Evolutionary conservation across 2,329 filamentous ascomycete genomes (phyloP).

Genomic region (Calycina marina): DNA sequence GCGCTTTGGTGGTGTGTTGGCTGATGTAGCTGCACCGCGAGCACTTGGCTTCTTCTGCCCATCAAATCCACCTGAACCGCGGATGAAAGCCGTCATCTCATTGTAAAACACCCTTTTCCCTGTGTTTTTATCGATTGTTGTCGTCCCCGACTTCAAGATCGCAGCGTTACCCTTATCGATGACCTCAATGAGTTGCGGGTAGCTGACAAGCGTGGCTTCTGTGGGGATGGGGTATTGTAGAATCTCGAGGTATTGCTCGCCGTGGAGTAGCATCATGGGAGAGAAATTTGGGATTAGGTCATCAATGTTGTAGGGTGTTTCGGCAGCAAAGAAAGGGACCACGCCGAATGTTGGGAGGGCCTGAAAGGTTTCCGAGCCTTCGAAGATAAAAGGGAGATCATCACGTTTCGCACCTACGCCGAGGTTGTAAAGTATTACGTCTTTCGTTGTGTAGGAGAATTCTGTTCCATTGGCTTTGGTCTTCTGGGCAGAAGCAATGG

Average conservation of each 20-base stretch:
- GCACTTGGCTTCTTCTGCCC: slow-evolving; percentile 65
- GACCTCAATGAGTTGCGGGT: slow-evolving; percentile 76
- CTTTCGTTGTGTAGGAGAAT: slow-evolving; percentile 73
- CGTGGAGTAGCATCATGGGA: slow-evolving; percentile 97
- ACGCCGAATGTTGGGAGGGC: slow-evolving; percentile 91
- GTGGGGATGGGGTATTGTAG: slow-evolving; percentile 86
- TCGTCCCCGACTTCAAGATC: slow-evolving; percentile 64
- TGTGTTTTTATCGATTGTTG: slow-evolving; percentile 70
- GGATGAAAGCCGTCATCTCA: slow-evolving; percentile 83
- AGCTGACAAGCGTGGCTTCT: slow-evolving; percentile 58
- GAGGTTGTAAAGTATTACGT: slow-evolving; percentile 90
- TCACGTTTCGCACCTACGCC: slow-evolving; percentile 83
- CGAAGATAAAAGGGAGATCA: slow-evolving; percentile 79
- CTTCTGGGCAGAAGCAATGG: slow-evolving; percentile 64
- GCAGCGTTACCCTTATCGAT: slow-evolving; percentile 90
- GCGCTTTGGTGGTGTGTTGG: slow-evolving; percentile 65
- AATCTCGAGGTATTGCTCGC: slow-evolving; percentile 95
- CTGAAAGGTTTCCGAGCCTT: slow-evolving; percentile 85
- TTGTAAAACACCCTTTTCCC: slow-evolving; percentile 95
- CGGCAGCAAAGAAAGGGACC: slow-evolving; percentile 80
- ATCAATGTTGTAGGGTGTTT: slow-evolving; percentile 63
- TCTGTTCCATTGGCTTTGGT: slow-evolving; percentile 57
- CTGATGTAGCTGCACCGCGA: slow-evolving; percentile 64
- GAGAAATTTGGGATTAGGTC: slow-evolving; percentile 90
- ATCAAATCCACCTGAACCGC: slow-evolving; percentile 81